Percentiles rank a stretch among this genome's conserved stretches.
Evolutionary conservation across 2,329 filamentous ascomycete species (phyloP).

Genomic region (Penicillium sp.): DNA sequence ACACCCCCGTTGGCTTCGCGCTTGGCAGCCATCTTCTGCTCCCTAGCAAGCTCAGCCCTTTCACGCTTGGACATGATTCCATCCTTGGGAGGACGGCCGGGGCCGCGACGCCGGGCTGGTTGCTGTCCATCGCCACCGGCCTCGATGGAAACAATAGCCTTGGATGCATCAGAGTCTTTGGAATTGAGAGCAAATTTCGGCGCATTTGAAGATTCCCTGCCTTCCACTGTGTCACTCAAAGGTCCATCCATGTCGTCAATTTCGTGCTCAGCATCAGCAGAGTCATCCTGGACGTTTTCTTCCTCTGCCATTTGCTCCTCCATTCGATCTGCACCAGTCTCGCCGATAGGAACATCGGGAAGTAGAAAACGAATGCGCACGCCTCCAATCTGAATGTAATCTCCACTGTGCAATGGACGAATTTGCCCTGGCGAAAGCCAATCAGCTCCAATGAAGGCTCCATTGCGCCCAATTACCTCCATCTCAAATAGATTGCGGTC

Average conservation of each 20-base stretch:
- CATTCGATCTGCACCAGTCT: conserved; percentile 45
- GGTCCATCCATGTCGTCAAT: conserved; percentile 28
- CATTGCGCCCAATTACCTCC: conserved; percentile 54
- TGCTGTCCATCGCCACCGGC: conserved; percentile 36
- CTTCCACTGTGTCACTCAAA: conserved; percentile 25
- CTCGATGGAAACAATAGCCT: conserved; percentile 30
- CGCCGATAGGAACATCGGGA: conserved; percentile 47
- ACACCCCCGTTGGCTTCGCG: conserved; percentile 45
- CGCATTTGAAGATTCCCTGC: conserved; percentile 25
- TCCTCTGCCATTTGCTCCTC: conserved; percentile 38
- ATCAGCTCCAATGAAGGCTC: conserved; percentile 51
- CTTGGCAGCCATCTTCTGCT: conserved; percentile 47
- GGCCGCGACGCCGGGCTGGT: conserved; percentile 46
- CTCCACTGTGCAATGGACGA: conserved; percentile 50
- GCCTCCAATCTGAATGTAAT: conserved; percentile 55
- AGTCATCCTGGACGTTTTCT: conserved; percentile 29
- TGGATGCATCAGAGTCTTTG: conserved; percentile 25
- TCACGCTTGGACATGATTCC: conserved; percentile 63
- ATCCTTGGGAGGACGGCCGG: conserved; percentile 60
- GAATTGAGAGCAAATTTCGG: conserved; percentile 28
- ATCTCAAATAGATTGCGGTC: conserved; percentile 53
- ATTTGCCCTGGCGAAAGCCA: conserved; percentile 45
- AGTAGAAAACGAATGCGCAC: conserved; percentile 53
- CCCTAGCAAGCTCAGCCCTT: conserved; percentile 49
- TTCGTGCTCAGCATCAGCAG: conserved; percentile 41